Percentiles rank a stretch among this genome's conserved stretches.
phyloP scores from a whole-genome alignment of 225 moss, liverwort and hornwort species.

The Pseudisothecium myosuroides region DNA sequence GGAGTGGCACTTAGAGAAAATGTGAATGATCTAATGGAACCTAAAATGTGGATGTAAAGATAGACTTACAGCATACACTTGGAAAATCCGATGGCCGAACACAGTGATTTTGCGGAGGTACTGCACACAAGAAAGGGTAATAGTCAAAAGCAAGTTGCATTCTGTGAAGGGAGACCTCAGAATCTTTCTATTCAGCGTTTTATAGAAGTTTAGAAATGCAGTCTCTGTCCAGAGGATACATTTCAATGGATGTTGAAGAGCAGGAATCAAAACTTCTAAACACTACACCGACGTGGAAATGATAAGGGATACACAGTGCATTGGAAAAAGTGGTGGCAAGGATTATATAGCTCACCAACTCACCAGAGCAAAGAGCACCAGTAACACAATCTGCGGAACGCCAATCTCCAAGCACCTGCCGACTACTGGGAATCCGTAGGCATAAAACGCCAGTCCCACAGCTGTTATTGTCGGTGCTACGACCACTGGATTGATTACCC shows the following conservation, averaged over 20 bases:
- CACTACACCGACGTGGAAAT: not conserved
- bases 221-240: not conserved
- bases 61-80: constrained; percentile 83
- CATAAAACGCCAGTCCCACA: constrained; percentile 82
- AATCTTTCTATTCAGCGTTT: too few relatives aligned
- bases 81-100: constrained; percentile 79
- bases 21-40: not conserved
- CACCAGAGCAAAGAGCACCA: constrained; percentile 90
- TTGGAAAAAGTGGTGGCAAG: not conserved
- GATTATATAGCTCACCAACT: constrained; percentile 20
- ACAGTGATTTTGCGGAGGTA: constrained; percentile 76
- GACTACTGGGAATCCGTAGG: constrained; percentile 79
- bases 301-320: not conserved
- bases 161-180: not conserved
- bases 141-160: not conserved
- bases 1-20: not conserved
- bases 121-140: constrained; percentile 24
- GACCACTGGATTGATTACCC: constrained; percentile 86
- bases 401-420: constrained; percentile 90
- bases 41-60: not conserved
- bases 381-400: constrained; percentile 70
- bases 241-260: too few relatives aligned
- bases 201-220: not conserved
- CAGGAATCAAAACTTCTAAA: not conserved
- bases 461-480: constrained; percentile 89